These are phyloP conservation scores for Tylopilus rubrobrunneus DNA, from an alignment of 768 basidiomycete genomes.

Conservation along the genomic window DNA sequence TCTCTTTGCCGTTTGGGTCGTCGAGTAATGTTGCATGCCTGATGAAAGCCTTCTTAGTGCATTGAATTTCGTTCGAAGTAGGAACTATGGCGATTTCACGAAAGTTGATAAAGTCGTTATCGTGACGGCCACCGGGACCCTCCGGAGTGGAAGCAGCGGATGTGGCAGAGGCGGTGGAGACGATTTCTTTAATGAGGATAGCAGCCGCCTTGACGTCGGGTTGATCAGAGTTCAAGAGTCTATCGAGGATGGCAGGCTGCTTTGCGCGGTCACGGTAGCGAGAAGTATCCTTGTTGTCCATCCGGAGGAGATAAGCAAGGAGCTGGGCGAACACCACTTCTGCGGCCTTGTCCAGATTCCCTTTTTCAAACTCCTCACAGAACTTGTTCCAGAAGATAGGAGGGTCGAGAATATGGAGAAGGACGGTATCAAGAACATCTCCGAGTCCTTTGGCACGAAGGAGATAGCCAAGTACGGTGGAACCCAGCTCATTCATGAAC, in stretches of 20 bases:
- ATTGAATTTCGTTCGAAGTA: conserved; percentile 54
- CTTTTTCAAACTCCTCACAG: conserved; percentile 32
- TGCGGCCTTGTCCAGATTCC: conserved; percentile 31
- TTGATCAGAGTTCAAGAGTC: conserved; percentile 22
- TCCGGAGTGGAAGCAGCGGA: conserved; percentile 16
- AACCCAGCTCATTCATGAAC: conserved; percentile 43
- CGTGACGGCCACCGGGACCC: conserved; percentile 62
- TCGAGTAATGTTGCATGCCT: conserved; percentile 43
- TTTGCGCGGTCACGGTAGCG: conserved; percentile 39
- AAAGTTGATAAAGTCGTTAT: conserved; percentile 64
- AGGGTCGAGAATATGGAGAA: conserved; percentile 44
- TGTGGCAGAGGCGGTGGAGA: conserved; percentile 25
- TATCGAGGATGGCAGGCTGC: conserved; percentile 27
- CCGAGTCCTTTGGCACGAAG: conserved; percentile 36
- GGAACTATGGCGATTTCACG: conserved; percentile 60
- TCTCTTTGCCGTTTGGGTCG: conserved; percentile 36
- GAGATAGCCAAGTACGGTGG: conserved; percentile 37
- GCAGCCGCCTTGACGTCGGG: conserved; percentile 28
- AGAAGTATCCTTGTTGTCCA: conserved; percentile 33
- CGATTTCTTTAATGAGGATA: conserved; percentile 39
- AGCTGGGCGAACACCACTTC: conserved; percentile 44
- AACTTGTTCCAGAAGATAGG: conserved; percentile 49
- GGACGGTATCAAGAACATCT: conserved; percentile 35
- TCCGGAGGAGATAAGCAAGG: conserved; percentile 44
- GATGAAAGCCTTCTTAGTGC: conserved; percentile 43